Percentiles rank a stretch among this genome's conserved stretches.
Evolutionary conservation across 2,329 filamentous ascomycete species (phyloP).

Genomic region (Pseudogymnoascus sp.): DNA sequence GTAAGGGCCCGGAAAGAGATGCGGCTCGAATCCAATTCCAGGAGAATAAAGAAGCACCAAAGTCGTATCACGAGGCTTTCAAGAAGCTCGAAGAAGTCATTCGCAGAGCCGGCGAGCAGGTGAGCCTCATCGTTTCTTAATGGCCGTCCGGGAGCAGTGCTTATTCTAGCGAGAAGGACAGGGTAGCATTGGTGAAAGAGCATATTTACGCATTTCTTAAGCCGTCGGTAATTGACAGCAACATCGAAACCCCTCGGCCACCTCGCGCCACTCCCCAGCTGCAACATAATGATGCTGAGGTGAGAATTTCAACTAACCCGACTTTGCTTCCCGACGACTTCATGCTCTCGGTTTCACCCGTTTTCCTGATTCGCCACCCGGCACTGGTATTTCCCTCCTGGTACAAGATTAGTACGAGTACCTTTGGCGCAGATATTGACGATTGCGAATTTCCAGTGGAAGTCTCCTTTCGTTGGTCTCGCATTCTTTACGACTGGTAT

Average conservation of each 20-base stretch:
- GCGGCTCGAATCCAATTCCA: not conserved
- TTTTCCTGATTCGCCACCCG: constrained; percentile 1
- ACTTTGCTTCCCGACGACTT: not conserved
- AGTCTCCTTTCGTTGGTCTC: not conserved
- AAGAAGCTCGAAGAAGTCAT: not conserved
- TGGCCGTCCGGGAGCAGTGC: not conserved
- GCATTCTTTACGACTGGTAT: not conserved
- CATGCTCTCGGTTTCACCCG: not conserved
- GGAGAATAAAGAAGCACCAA: not conserved
- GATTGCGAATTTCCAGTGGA: not conserved
- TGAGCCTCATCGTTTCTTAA: not conserved
- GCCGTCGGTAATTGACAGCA: not conserved
- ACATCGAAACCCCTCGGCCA: not conserved
- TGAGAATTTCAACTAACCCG: not conserved
- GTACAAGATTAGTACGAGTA: not conserved
- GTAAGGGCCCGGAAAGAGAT: not conserved
- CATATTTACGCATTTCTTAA: not conserved
- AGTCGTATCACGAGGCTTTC: not conserved
- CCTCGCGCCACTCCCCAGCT: not conserved
- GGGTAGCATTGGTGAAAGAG: not conserved
- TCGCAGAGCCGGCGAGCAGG: not conserved
- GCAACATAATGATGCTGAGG: not conserved
- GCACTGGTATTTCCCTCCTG: not conserved
- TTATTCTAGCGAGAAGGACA: not conserved
- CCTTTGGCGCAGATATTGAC: not conserved